Base-by-base conservation (phyloP, 805 yeast species). In the Ogataea haglerorum region DNA sequence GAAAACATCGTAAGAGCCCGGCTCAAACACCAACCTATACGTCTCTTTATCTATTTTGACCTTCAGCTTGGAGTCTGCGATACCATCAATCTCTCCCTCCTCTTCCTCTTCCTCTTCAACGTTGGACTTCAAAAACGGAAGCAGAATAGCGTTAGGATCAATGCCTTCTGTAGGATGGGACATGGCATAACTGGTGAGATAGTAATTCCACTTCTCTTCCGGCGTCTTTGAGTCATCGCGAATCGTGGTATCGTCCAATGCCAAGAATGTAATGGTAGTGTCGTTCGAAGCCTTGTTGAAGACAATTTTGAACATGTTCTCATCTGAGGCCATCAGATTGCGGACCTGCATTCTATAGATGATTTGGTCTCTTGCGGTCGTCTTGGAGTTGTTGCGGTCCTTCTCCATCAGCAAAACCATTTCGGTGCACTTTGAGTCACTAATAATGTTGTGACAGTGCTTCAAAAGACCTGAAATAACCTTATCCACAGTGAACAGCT, bases 81-180 rank as follows among this genome's bases (percentile, higher is more conserved):
- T 70, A 10, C 91, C 95, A 39, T 77, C 82, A 40, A 77, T 65
- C 30, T 59, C 65, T 37, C 55, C 61, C 26, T 60, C 65, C 39
- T 57, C 61, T 9, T 64, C 67, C 24, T 64, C 72, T 9, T 76
- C 75, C 35, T 67, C 72, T 33, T 78, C 77, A 33, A 80, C 64
- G 38, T 70, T 73, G 4, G 75, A 60, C 51, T 79, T 82, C 49
- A 86, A 67, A 63, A 91, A 85, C 18, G 98, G 98, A 62, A 87
- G 70, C 47, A 76, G 75, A 40, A 93, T 75, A 50, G 79, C 80
- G 30, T 84, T 80, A 14, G 86, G 78, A 13, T 88, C 81, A 13
- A 93, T 84, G 22, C 98, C 98, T 63, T 93, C 99, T 2, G 99
- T 93, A 27, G 99, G 98, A 55, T 88, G 95, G 3, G 95, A 84